Evolutionary conservation across 495 filamentous ascomycete species (phyloP).

Genomic region (Amorphotheca resinae): DNA sequence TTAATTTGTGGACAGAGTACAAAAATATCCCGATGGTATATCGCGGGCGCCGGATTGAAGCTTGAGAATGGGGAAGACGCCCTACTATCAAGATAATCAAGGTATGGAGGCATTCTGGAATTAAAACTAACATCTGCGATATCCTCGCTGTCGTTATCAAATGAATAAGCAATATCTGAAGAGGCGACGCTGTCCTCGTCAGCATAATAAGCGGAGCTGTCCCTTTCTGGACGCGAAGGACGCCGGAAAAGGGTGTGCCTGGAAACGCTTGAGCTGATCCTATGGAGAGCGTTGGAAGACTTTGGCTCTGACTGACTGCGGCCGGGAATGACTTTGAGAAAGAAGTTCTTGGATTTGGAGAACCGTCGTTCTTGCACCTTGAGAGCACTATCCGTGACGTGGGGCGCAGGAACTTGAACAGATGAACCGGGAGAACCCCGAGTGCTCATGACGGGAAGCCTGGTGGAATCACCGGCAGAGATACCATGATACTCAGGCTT

Average conservation of each 20-base stretch:
- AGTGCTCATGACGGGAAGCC: no score
- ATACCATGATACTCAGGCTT: constrained; percentile 14
- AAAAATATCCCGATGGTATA: constrained; percentile 5
- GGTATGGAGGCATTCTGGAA: constrained; percentile 11
- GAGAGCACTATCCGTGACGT: background rate
- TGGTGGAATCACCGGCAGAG: no score
- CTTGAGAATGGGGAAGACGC: background rate
- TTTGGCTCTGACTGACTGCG: constrained; percentile 4
- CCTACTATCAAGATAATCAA: background rate
- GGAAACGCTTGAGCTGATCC: constrained; percentile 4
- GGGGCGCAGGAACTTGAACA: background rate
- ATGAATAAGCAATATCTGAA: background rate
- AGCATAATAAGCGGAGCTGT: background rate
- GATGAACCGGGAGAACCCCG: background rate
- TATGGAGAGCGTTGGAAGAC: background rate
- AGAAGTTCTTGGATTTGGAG: constrained; percentile 20
- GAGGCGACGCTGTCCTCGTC: background rate
- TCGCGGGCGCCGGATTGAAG: background rate
- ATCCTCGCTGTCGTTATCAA: constrained; percentile 5
- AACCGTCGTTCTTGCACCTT: constrained; percentile 7
- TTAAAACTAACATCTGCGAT: constrained; percentile 16
- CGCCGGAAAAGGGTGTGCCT: constrained; percentile 13
- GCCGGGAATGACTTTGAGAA: constrained; percentile 13
- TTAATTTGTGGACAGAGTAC: constrained; percentile 29
- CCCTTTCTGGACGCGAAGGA: constrained; percentile 6